Conservation (phyloP, 2,329 filamentous ascomycete genomes). For the Sordariomycetes sp. region DNA sequence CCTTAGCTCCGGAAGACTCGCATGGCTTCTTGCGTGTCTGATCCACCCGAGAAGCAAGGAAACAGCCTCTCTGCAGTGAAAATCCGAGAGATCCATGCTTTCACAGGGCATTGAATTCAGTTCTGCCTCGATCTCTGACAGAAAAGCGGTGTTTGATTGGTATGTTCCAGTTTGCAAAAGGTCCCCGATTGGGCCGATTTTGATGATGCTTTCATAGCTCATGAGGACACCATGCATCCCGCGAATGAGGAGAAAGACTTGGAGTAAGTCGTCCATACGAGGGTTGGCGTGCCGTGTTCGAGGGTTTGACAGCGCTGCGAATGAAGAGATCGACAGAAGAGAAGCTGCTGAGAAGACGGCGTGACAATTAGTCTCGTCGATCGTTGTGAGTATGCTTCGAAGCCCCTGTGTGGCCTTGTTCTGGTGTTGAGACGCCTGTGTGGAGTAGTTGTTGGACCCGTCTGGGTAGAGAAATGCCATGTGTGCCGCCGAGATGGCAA, state of each 20-base stretch:
- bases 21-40: background rate
- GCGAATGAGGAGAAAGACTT: conserved; percentile 18
- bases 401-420: conserved; percentile 19
- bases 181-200: background rate
- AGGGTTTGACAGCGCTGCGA: conserved; percentile 14
- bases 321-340: conserved; percentile 20
- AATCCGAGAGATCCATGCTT: background rate
- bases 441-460: conserved; percentile 9
- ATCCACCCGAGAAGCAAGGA: background rate
- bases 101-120: background rate
- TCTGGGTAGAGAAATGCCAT: conserved; percentile 12
- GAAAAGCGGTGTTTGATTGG: background rate
- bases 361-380: conserved; percentile 19
- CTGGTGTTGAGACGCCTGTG: conserved; percentile 21
- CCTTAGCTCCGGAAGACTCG: background rate
- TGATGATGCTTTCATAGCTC: conserved; percentile 10
- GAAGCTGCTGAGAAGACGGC: conserved; percentile 21
- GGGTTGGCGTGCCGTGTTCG: no score
- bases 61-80: background rate
- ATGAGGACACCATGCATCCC: conserved; percentile 20
- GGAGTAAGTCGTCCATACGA: conserved; percentile 18
- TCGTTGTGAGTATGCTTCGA: conserved; percentile 12
- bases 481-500: conserved; percentile 20
- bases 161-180: background rate
- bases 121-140: background rate